These are phyloP conservation scores for Neoboletus subvelutipes DNA, from an alignment of 768 basidiomycete species.

Conservation along the genomic window DNA sequence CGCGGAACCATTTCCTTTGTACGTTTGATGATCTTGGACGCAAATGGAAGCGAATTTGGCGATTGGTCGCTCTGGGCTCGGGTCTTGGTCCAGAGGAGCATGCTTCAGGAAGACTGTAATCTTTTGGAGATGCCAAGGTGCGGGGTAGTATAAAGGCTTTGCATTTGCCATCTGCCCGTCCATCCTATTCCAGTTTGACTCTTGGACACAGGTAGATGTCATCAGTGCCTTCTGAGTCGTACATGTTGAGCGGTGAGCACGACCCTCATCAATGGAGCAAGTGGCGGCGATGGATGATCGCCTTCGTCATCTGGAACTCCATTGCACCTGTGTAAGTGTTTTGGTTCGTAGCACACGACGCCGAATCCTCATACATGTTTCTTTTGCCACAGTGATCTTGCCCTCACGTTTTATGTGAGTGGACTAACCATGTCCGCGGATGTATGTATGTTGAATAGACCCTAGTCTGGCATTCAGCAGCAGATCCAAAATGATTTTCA, in stretches of 20 bases:
- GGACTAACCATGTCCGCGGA: background rate
- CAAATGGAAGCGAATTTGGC: constrained; percentile 14
- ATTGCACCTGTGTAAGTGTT: constrained; percentile 31
- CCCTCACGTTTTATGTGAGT: constrained; percentile 31
- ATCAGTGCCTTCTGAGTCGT: constrained; percentile 9
- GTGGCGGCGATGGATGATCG: constrained; percentile 27
- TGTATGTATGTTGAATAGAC: constrained; percentile 2
- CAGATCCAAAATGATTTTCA: constrained; percentile 28
- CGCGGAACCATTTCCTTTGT: background rate
- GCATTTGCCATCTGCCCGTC: background rate
- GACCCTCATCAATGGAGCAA: constrained; percentile 31
- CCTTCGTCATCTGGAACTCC: constrained; percentile 29
- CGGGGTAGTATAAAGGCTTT: constrained; percentile 16
- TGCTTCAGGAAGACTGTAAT: background rate
- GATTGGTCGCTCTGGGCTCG: constrained; percentile 14
- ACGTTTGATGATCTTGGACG: background rate
- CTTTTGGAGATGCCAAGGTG: background rate
- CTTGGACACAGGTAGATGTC: constrained; percentile 18
- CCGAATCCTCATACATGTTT: background rate
- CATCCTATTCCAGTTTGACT: background rate
- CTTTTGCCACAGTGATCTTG: constrained; percentile 18
- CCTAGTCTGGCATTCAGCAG: constrained; percentile 29
- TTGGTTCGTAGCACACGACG: background rate
- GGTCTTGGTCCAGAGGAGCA: background rate
- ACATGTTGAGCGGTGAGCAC: constrained; percentile 18